Conservation (phyloP, 1,284 basidiomycete species). For the Boletellus deceptivus region DNA sequence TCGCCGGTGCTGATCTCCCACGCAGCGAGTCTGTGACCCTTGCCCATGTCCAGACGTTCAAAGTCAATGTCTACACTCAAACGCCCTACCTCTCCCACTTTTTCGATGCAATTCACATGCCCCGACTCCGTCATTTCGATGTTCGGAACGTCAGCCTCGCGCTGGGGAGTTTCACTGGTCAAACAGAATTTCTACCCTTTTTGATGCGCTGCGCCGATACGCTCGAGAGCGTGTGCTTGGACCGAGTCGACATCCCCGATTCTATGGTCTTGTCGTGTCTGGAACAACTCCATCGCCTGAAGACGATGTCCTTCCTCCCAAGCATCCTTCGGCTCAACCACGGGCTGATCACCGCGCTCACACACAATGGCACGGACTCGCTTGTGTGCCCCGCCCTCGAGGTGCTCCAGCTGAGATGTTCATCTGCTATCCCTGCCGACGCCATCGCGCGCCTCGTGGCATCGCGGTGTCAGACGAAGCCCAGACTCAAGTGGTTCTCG, state of each 20-base stretch:
- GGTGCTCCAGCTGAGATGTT: constrained; percentile 28
- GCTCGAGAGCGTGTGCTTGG: constrained; percentile 28
- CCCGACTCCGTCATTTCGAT: constrained; percentile 25
- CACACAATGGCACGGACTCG: not conserved
- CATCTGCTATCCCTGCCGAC: constrained; percentile 24
- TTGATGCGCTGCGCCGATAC: constrained; percentile 29
- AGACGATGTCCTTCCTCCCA: constrained; percentile 22
- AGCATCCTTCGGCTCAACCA: constrained; percentile 32
- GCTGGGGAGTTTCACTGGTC: constrained; percentile 26
- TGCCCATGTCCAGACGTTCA: constrained; percentile 28
- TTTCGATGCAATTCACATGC: constrained; percentile 28
- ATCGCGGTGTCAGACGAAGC: constrained; percentile 19
- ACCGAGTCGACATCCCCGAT: constrained; percentile 27
- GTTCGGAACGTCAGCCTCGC: constrained; percentile 29
- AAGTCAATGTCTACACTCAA: constrained; percentile 26
- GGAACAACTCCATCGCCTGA: constrained; percentile 19
- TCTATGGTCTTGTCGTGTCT: constrained; percentile 21
- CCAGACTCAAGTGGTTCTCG: constrained; percentile 20
- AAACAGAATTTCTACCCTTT: constrained; percentile 30
- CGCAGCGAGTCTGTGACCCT: constrained; percentile 25
- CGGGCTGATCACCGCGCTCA: constrained; percentile 25
- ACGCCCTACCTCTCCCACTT: constrained; percentile 26
- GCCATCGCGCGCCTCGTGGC: constrained; percentile 24
- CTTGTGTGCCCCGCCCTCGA: constrained; percentile 27
- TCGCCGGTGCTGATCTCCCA: constrained; percentile 15